Conservation (phyloP, 805 yeast genomes). For the Pichia paraexigua region DNA sequence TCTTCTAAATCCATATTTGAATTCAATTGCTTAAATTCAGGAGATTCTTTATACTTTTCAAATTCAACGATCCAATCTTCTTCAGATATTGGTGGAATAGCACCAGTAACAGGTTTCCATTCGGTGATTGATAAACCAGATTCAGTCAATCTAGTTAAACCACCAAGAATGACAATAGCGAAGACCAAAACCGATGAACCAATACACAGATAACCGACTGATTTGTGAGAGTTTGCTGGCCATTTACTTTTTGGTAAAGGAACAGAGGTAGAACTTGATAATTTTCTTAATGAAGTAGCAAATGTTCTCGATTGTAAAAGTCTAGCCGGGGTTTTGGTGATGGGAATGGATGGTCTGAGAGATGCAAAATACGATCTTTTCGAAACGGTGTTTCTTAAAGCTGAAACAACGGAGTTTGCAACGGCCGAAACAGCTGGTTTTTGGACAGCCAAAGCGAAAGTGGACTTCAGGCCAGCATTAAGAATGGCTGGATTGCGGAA, state of each 20-base stretch:
- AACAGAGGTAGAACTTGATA: constrained; percentile 2
- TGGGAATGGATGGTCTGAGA: background rate
- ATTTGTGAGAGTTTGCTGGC: constrained; percentile 42
- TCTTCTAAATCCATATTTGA: constrained; percentile 86
- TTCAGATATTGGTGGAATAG: constrained; percentile 78
- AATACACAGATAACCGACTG: constrained; percentile 80
- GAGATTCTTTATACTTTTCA: constrained; percentile 69
- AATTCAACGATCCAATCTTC: constrained; percentile 85
- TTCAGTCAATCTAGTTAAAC: constrained; percentile 90
- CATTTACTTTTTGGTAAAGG: constrained; percentile 17
- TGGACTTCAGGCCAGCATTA: constrained; percentile 17
- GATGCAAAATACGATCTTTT: background rate
- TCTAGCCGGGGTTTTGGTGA: background rate
- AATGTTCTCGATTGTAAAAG: background rate
- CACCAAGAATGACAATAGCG: constrained; percentile 95
- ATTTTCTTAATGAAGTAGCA: background rate
- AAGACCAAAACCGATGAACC: constrained; percentile 85
- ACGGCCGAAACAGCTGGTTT: background rate
- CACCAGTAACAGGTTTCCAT: constrained; percentile 97
- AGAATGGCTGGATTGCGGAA: constrained; percentile 44
- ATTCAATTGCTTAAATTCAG: constrained; percentile 85
- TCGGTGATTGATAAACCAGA: constrained; percentile 95
- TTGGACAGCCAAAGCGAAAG: constrained; percentile 10
- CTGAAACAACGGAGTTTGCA: background rate
- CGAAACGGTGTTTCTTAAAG: background rate